Evolutionary conservation across 2,329 filamentous ascomycete genomes (phyloP), one percentile per base, ranked within the genome.

Genomic region (Fusarium setosum): DNA sequence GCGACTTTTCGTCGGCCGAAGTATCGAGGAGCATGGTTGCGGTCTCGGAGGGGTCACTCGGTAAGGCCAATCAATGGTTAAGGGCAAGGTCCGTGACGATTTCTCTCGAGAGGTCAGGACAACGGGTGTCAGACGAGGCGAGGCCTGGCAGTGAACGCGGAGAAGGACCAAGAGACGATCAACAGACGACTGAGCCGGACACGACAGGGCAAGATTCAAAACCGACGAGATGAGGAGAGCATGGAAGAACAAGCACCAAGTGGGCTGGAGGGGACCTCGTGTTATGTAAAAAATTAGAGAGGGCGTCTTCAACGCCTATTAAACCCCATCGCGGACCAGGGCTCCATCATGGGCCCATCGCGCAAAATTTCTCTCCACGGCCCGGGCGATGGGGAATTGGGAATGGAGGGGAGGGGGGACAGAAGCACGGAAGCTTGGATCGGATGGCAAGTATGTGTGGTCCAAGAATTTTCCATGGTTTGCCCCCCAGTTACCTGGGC

Each of bases 1-100:
- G 66, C 31, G 69, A 63, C 70, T 75, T 76, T 64, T 75, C 73
- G 65, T 72, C 68, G 32, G 50, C 60, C 32, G 72, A 67, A 8
- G 65, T 64, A 35, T 72, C 69, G 54, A 63, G 24, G 45, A 69
- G 52, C 69, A 72, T 72, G 38, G 31, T 35, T 59, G 55, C 35
- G 23, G 34, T 29, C 26, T 31, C 38, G 26, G 21, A 24, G n/a
- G 17, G 50, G 9, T 31, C 23, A n/a, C 47, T 50, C 8, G 26
- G 24, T 56, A 58, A 56, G 42, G 62, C 32, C 50, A 37, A 37
- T 13, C 12, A 26, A n/a, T 15, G 35, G 18, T 20, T 10, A 23
- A 35, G 24, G 24, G 24, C 47, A 37, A 17, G 32, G 35, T 50
- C 32, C 17, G 47, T 23, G 21, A 26, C 20, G 11, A 32, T 47